phyloP scores from a whole-genome alignment of 2,329 filamentous ascomycete species.

The Colletotrichum kahawae region DNA sequence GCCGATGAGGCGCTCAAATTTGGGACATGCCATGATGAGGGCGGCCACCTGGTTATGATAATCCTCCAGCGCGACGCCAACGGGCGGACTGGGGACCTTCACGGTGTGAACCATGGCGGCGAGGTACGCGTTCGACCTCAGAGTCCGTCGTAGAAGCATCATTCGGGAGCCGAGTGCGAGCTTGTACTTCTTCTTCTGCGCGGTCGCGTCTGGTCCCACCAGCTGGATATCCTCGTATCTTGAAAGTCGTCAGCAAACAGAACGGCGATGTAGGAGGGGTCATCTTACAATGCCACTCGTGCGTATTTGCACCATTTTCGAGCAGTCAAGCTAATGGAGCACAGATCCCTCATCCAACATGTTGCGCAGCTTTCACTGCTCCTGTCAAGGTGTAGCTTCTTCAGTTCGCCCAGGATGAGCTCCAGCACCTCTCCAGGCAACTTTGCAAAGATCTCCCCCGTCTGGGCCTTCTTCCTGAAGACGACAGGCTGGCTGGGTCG shows the following conservation, averaged over 20 bases:
- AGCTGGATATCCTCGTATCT: constrained; percentile 66
- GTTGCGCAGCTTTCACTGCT: constrained; percentile 62
- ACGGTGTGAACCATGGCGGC: constrained; percentile 61
- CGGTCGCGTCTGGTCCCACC: constrained; percentile 58
- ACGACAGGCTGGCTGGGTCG: constrained; percentile 28
- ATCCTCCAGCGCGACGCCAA: constrained; percentile 45
- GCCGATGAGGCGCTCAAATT: constrained; percentile 63
- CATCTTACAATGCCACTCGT: constrained; percentile 53
- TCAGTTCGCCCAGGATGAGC: constrained; percentile 60
- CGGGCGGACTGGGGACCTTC: constrained; percentile 57
- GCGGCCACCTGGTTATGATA: constrained; percentile 65
- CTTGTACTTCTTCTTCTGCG: constrained; percentile 64
- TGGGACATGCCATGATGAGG: constrained; percentile 69
- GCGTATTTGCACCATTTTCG: constrained; percentile 59
- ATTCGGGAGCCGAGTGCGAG: constrained; percentile 56
- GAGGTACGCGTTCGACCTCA: constrained; percentile 57
- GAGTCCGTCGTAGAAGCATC: constrained; percentile 60
- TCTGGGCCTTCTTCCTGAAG: constrained; percentile 34
- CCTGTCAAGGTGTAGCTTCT: constrained; percentile 52
- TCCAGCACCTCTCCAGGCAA: constrained; percentile 65
- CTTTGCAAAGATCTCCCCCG: constrained; percentile 58
- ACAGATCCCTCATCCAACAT: constrained; percentile 68
- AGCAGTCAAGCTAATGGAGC: constrained; percentile 53
- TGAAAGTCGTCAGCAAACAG: background rate
- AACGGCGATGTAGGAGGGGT: background rate